Base-by-base conservation (phyloP, 257 asterid genomes). In the Schizonepeta tenuifolia region DNA sequence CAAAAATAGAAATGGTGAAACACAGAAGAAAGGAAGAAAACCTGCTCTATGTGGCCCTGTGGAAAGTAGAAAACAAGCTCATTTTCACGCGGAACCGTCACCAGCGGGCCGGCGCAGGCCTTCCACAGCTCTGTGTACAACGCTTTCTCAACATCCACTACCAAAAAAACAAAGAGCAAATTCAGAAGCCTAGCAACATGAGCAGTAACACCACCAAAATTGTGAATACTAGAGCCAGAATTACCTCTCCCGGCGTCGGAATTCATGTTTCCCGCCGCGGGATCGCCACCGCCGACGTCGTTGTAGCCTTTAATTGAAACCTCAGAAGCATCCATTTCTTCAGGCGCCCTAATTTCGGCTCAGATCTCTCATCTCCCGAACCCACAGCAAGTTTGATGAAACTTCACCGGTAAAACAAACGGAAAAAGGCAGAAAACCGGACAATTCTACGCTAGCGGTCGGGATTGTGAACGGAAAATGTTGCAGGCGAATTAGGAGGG, bases 31-130 rank as follows among this genome's bases (percentile, higher is more conserved):
- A 12, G 49, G 28, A 5, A 43, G 50, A 28, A 20, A 74, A 95
- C 99, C 97, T 95, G 99, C 62, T 95, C 99, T 57, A 95, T 90
- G 83, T 95, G 99, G 46, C 99, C 99, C 87, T 95, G 99, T 15
- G 99, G 99, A 63, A 95, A 95, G 73, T 95, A 95, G 80, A 76
- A 95, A 18, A 95, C 99, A 18, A 95, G 89, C 74, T 92, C 98
- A 9, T 81, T 43, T 54, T 92, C 88, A 5, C 90, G 91, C 57
- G 98, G 99, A 24, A 95, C 96, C 4, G 97, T 87, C 61, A 90
- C 99, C 22, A 95, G 80, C 50, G 99, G 99, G 62, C 99, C 99
- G n/a, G 99, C 99, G 70, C 99, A 95, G 22, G 98, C 98, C 77
- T 83, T 88, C 99, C 99, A 95, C 21, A 95, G 88, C 85, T 95